These are phyloP conservation scores for Adansonia grandidieri DNA, from an alignment of 441 rosid species.

Conservation along the genomic window DNA sequence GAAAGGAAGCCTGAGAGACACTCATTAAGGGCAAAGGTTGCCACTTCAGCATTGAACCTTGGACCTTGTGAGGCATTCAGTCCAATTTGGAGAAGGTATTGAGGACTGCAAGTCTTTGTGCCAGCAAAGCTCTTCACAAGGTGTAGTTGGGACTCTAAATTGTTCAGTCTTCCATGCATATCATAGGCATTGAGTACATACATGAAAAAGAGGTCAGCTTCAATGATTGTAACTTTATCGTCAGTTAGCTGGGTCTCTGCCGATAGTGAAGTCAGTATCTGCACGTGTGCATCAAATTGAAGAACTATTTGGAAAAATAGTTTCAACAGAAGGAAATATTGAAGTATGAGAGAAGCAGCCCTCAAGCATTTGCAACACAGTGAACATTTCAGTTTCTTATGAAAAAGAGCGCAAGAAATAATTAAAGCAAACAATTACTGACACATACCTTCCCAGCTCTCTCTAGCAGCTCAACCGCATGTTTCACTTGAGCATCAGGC, in stretches of 20 bases:
- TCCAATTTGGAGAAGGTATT: conserved; percentile 78
- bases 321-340: neutral
- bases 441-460: conserved; percentile 76
- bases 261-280: conserved; percentile 58
- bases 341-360: conserved; percentile 17
- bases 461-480: conserved; percentile 65
- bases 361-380: conserved; percentile 31
- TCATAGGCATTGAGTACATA: conserved; percentile 70
- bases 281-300: conserved; percentile 35
- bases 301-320: conserved; percentile 11
- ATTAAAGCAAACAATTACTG: conserved; percentile 16
- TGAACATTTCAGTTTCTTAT: conserved; percentile 14
- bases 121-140: conserved; percentile 66
- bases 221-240: conserved; percentile 43
- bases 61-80: conserved; percentile 70
- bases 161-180: conserved; percentile 66
- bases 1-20: conserved; percentile 73
- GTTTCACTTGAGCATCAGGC: conserved; percentile 62
- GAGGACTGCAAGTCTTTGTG: conserved; percentile 70
- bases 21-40: conserved; percentile 69
- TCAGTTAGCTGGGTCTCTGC: conserved; percentile 31
- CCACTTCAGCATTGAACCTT: conserved; percentile 66
- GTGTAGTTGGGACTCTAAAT: conserved; percentile 51
- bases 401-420: conserved; percentile 19
- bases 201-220: conserved; percentile 64